Conservation (phyloP, 129 eudicot genomes). For the Lactuca saligna region DNA sequence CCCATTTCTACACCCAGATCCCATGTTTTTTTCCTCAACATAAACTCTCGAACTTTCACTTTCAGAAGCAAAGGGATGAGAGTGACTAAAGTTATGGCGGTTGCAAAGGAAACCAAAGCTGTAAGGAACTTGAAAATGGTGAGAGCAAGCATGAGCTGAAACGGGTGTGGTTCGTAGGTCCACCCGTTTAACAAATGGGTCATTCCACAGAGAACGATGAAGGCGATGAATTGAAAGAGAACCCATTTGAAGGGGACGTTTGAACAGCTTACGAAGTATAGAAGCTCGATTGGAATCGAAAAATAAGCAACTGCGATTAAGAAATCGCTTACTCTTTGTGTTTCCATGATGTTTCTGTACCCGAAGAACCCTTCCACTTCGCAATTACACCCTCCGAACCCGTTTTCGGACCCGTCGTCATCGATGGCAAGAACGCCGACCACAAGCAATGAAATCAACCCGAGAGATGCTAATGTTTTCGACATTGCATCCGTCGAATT, state of each 20-base stretch:
- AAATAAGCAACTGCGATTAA: conserved; percentile 81
- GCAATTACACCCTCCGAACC: conserved; percentile 47
- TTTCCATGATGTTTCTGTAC: conserved; percentile 42
- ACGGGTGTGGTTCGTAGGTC: conserved; percentile 76
- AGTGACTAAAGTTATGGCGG: conserved; percentile 67
- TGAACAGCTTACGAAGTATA: conserved; percentile 75
- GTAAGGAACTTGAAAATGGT: conserved; percentile 80
- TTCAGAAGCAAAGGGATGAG: conserved; percentile 74
- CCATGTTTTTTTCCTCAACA: conserved; percentile 67
- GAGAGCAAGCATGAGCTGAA: conserved; percentile 72
- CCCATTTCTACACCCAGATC: conserved; percentile 78
- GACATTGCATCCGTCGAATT: conserved; percentile 50
- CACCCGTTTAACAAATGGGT: conserved; percentile 78
- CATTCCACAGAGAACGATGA: conserved; percentile 86
- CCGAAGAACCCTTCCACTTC: conserved; percentile 76
- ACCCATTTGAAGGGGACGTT: conserved; percentile 87
- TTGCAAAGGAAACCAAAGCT: conserved; percentile 75
- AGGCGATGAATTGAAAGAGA: conserved; percentile 63
- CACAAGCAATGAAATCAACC: conserved; percentile 34
- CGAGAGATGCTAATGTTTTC: conserved; percentile 43
- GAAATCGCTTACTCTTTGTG: conserved; percentile 70
- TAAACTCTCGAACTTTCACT: conserved; percentile 70
- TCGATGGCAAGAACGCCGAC: conserved; percentile 31
- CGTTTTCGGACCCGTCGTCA: conserved; percentile 25
- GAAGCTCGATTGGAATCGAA: conserved; percentile 77